Evolutionary conservation across 2,329 filamentous ascomycete species (phyloP), one percentile per base, ranked within the genome.

Genomic region (Helicocarpus griseus): DNA sequence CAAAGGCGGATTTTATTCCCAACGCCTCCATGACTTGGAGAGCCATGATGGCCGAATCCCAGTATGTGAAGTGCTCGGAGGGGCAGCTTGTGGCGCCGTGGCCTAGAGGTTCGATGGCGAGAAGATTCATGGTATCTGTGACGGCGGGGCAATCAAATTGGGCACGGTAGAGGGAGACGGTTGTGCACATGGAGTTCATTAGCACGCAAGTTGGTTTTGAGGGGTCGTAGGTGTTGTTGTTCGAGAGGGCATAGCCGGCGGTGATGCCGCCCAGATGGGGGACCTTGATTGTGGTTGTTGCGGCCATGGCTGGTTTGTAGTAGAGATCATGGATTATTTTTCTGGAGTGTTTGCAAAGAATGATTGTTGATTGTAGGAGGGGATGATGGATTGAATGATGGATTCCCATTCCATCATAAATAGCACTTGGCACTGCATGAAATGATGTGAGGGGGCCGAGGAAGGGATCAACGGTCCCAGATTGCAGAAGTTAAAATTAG

Each of bases 51-150:
- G 75, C 75, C 0, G 74, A 71, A 57, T 78, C 76, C 77, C 77
- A 79, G 59, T 79, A 79, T 5, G 76, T 79, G 58, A 70, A 79
- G 44, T 76, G 67, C 52, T 75, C 69, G 2, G 60, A 56, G 22
- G 65, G 62, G 5, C 69, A 69, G 8, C 70, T 63, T 3, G 76
- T 79, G 52, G 72, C 61, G 3, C 77, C 76, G 58, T 79, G 76
- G 21, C 77, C 77, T 9, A 79, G 68, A 4, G 73, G 68, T 60
- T 79, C 77, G 53, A 79, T 76, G 13, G 76, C 73, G n/a, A 79
- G 55, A 5, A 79, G 63, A 53, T 79, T 79, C 61, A 74, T 68
- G 2, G 59, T 57, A 3, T 63, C 61, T 0, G 63, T 68, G 8
- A 75, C 55, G 2, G 58, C 49, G 9, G 58, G 39, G 48, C 69